A percentile compares a stretch with the other conserved stretches of the same genome.
These are phyloP conservation scores for Penicillium sp. DNA, from an alignment of 2,329 filamentous ascomycete species.

Conservation along the genomic window DNA sequence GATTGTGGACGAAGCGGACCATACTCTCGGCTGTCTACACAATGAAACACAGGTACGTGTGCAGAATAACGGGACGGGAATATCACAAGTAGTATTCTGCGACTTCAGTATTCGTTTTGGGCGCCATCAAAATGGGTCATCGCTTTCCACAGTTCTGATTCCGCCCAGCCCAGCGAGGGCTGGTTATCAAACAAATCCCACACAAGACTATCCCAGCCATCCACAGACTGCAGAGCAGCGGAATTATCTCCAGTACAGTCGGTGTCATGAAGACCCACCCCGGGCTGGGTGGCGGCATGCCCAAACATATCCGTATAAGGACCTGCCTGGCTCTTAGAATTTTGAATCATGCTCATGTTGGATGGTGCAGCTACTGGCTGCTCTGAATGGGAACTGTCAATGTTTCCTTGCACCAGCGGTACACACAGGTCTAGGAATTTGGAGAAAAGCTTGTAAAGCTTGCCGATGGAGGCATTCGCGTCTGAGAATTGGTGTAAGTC, in stretches of 20 bases:
- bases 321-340: not conserved
- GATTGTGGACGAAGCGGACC: too few relatives aligned
- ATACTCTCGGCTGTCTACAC: too few relatives aligned
- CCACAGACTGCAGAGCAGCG: conserved; percentile 9
- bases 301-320: conserved; percentile 8
- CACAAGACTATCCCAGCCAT: conserved; percentile 25
- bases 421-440: conserved; percentile 24
- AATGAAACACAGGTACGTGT: too few relatives aligned
- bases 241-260: not conserved
- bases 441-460: conserved; percentile 23
- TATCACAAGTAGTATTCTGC: not conserved
- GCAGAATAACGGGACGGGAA: not conserved
- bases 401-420: conserved; percentile 16
- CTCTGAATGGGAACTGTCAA: not conserved
- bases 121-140: conserved; percentile 16
- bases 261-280: conserved; percentile 2
- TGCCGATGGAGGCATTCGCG: conserved; percentile 23
- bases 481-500: conserved; percentile 22
- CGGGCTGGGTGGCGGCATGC: not conserved
- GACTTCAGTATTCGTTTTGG: not conserved
- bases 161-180: conserved; percentile 25
- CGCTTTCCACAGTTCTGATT: conserved; percentile 23
- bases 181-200: conserved; percentile 28
- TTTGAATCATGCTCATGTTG: not conserved
- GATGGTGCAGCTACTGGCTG: not conserved